Percentiles rank a stretch among this genome's conserved stretches.
Evolutionary conservation across 2,329 filamentous ascomycete species (phyloP).

Genomic region (Sporothrix inflata): DNA sequence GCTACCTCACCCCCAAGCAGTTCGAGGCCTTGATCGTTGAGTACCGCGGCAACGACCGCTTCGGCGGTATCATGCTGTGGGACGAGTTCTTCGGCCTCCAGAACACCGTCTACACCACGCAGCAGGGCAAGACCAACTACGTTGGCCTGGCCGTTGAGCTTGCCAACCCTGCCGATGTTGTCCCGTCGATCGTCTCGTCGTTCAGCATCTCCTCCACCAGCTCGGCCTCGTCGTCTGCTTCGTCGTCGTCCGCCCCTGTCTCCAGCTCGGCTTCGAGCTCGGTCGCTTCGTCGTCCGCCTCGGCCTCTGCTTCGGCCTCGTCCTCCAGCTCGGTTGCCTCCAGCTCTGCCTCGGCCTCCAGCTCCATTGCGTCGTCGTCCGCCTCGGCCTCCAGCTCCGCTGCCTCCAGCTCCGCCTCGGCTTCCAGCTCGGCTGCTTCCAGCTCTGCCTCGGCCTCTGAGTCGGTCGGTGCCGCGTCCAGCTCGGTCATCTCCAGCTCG

Average conservation of each 20-base stretch:
- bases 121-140: slow-evolving; percentile 35
- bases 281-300: not conserved
- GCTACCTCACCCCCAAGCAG: slow-evolving; percentile 37
- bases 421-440: slow-evolving; percentile 5
- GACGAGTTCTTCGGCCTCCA: slow-evolving; percentile 38
- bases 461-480: slow-evolving; percentile 9
- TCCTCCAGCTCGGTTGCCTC: slow-evolving; percentile 11
- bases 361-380: not conserved
- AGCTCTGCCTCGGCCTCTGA: slow-evolving; percentile 9
- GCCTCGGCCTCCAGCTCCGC: not conserved
- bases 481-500: not conserved
- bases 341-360: not conserved
- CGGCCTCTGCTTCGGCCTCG: not conserved
- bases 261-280: slow-evolving; percentile 16
- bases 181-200: slow-evolving; percentile 28
- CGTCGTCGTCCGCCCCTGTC: slow-evolving; percentile 14
- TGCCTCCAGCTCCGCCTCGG: slow-evolving; percentile 12
- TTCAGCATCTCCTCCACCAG: not conserved
- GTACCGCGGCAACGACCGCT: slow-evolving; percentile 37
- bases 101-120: slow-evolving; percentile 22
- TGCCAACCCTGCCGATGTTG: slow-evolving; percentile 26
- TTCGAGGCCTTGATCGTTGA: slow-evolving; percentile 36
- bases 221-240: not conserved
- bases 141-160: slow-evolving; percentile 28
- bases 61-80: slow-evolving; percentile 44